Percentiles rank a stretch among this genome's conserved stretches.
phyloP scores from a whole-genome alignment of 352 stramenopile genomes.

The Globisporangium abappressorium region DNA sequence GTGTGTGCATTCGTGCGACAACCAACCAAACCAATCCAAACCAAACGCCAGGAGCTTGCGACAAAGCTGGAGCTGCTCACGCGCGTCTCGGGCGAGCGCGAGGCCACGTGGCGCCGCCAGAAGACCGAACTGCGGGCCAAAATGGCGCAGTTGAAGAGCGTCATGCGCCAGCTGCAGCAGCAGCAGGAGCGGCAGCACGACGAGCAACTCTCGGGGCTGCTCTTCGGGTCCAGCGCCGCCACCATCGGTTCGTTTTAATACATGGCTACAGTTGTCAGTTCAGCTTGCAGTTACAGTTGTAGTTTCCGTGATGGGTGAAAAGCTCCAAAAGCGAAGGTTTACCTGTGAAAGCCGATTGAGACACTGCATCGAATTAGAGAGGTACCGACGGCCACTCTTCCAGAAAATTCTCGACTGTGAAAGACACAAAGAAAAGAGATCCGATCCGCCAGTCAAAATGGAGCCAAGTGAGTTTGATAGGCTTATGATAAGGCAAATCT shows the following conservation, averaged over 20 bases:
- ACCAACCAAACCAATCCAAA: background rate
- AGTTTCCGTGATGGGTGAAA: conserved; percentile 1
- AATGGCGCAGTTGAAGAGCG: conserved; percentile 23
- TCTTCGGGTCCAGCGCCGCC: conserved; percentile 7
- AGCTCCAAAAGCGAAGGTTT: background rate
- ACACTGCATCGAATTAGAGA: conserved; percentile 2
- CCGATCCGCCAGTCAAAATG: background rate
- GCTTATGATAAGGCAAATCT: background rate
- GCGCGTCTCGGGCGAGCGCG: conserved; percentile 4
- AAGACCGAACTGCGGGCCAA: conserved; percentile 18
- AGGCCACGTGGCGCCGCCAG: conserved; percentile 17
- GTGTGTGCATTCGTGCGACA: background rate
- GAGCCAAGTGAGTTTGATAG: background rate
- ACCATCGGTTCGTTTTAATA: background rate
- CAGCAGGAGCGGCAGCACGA: conserved; percentile 29
- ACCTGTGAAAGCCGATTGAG: background rate
- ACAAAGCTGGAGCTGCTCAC: conserved; percentile 13
- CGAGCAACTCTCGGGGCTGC: conserved; percentile 16
- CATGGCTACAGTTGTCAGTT: conserved; percentile 9
- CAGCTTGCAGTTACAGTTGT: background rate
- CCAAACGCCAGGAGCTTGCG: conserved; percentile 5
- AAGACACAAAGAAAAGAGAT: background rate
- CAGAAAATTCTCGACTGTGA: conserved; percentile 18
- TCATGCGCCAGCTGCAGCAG: conserved; percentile 21
- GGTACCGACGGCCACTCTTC: conserved; percentile 1